Conservation (phyloP, 257 asterid genomes). For the Dorcoceras hygrometricum region DNA sequence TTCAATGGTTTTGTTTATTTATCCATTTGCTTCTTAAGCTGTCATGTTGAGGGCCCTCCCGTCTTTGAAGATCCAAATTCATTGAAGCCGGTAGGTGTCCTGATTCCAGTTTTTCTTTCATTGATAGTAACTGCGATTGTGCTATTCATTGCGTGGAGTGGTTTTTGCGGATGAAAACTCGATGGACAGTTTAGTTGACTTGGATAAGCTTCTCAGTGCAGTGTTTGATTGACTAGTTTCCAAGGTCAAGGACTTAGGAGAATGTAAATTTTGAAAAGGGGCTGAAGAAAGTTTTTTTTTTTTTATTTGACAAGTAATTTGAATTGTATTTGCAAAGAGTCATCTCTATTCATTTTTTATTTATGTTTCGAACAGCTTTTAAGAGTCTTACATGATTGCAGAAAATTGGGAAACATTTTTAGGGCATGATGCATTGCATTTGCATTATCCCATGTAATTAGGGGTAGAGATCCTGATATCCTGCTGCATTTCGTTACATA, state of each 20-base stretch:
- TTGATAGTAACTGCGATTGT: neutral
- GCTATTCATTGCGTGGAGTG: slow-evolving; percentile 5
- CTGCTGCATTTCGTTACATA: slow-evolving; percentile 10
- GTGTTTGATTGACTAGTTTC: neutral
- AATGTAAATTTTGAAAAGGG: slow-evolving; percentile 5
- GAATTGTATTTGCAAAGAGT: slow-evolving; percentile 9
- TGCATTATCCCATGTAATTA: neutral
- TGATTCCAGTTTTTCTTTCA: slow-evolving; percentile 4
- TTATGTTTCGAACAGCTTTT: neutral
- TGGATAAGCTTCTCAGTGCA: neutral
- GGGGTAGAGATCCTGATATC: neutral
- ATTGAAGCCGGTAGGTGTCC: slow-evolving; percentile 47
- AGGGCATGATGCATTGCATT: neutral
- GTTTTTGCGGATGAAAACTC: neutral
- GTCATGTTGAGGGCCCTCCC: slow-evolving; percentile 78
- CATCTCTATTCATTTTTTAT: neutral
- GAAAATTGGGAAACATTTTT: slow-evolving; percentile 2
- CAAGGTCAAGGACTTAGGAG: neutral
- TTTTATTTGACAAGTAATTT: slow-evolving; percentile 6
- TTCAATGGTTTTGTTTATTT: neutral
- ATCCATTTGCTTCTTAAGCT: slow-evolving; percentile 23
- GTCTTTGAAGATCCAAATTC: slow-evolving; percentile 90
- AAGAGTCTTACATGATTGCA: slow-evolving; percentile 5
- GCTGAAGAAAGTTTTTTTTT: neutral
- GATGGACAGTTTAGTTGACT: neutral